Conservation (phyloP, 1,284 basidiomycete species). For the Cutaneotrichosporon dermatis region DNA sequence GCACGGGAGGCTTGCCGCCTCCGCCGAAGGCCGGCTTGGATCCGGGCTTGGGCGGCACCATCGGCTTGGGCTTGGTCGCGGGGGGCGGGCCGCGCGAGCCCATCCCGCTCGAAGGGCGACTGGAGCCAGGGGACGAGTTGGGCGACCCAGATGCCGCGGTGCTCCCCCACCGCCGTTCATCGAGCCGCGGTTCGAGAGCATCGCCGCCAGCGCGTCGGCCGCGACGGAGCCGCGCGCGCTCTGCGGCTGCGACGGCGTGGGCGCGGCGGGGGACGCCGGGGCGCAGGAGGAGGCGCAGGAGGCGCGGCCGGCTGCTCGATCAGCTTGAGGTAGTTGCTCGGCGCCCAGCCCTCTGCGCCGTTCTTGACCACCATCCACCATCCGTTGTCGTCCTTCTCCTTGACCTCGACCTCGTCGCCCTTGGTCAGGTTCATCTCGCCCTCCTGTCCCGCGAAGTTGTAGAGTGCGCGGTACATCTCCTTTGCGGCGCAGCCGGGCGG, state of each 20-base stretch:
- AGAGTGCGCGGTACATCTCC: constrained; percentile 79
- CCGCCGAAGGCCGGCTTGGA: constrained; percentile 25
- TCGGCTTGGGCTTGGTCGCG: constrained; percentile 51
- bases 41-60: constrained; percentile 50
- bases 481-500: constrained; percentile 62
- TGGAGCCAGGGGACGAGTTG: constrained; percentile 54
- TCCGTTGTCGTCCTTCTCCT: constrained; percentile 88
- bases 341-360: constrained; percentile 85
- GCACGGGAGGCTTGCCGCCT: constrained; percentile 36
- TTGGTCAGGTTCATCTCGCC: constrained; percentile 88
- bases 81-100: constrained; percentile 43
- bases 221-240: constrained; percentile 30
- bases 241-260: neutral
- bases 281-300: constrained; percentile 62
- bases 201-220: constrained; percentile 14
- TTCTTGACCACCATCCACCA: constrained; percentile 96
- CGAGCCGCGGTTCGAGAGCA: constrained; percentile 11
- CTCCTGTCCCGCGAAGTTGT: constrained; percentile 80
- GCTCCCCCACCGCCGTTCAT: constrained; percentile 55
- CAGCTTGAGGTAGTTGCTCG: constrained; percentile 85
- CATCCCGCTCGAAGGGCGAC: constrained; percentile 53
- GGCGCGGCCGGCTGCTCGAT: constrained; percentile 59
- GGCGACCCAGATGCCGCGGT: constrained; percentile 37
- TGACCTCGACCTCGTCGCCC: constrained; percentile 85
- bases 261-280: constrained; percentile 34